Percentiles rank a stretch among this genome's conserved stretches.
Evolutionary conservation across 345 rosid species (phyloP).

Genomic region (Eucalyptus regnans): DNA sequence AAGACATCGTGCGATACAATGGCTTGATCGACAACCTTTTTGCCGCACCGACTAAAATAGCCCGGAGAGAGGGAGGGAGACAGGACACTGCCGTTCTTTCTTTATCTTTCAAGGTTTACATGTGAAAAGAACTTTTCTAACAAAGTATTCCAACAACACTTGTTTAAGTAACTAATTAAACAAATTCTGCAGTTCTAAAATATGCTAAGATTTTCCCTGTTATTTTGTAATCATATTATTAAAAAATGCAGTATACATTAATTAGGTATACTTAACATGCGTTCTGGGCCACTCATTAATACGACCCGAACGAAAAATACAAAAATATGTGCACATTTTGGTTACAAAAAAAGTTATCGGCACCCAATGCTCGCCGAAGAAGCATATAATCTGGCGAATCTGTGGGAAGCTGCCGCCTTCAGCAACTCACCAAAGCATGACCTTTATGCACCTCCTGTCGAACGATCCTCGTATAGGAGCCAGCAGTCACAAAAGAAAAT

Average conservation of each 20-base stretch:
- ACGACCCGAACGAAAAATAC: neutral
- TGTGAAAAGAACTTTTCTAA: neutral
- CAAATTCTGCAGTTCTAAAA: neutral
- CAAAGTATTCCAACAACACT: neutral
- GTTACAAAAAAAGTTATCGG: neutral
- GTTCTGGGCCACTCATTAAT: neutral
- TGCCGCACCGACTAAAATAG: neutral
- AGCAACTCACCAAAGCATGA: neutral
- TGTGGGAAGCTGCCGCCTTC: neutral
- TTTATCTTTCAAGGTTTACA: neutral
- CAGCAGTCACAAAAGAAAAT: neutral
- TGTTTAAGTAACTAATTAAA: neutral
- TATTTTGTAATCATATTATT: neutral
- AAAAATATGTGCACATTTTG: neutral
- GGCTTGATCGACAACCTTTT: neutral
- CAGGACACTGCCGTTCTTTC: neutral
- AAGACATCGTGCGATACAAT: neutral
- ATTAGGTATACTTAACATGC: neutral
- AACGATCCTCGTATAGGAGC: neutral
- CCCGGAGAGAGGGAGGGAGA: neutral
- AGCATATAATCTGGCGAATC: neutral
- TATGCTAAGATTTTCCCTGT: neutral
- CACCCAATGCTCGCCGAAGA: neutral
- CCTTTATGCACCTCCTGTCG: neutral
- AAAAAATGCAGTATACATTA: neutral